Evolutionary conservation across 768 basidiomycete species (phyloP).

Genomic region (Agaricus sinodeliciosus): DNA sequence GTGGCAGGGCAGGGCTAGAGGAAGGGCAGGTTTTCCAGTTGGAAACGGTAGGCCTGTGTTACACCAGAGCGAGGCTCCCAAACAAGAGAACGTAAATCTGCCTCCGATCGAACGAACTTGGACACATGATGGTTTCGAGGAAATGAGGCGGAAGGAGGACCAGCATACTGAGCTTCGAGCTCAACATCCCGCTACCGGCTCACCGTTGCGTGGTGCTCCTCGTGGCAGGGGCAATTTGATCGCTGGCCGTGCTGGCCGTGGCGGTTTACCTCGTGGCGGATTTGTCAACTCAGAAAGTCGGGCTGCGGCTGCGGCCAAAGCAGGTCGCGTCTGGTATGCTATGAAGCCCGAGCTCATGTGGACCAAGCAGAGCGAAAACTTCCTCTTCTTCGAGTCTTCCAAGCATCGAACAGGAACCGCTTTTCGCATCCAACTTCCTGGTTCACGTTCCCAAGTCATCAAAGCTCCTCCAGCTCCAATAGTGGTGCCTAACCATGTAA

Average conservation of each 20-base stretch:
- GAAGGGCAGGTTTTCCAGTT: constrained; percentile 31
- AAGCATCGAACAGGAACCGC: constrained; percentile 52
- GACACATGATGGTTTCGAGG: constrained; percentile 87
- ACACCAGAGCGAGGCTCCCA: constrained; percentile 38
- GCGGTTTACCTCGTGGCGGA: constrained; percentile 37
- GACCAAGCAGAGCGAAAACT: constrained; percentile 79
- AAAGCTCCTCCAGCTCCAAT: constrained; percentile 25
- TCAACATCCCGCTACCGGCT: constrained; percentile 14
- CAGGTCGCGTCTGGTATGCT: constrained; percentile 57
- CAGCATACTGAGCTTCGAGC: constrained; percentile 26
- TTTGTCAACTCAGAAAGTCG: constrained; percentile 15
- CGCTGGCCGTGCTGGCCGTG: constrained; percentile 39
- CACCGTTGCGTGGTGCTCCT: constrained; percentile 30
- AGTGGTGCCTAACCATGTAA: constrained; percentile 12
- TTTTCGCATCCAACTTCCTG: constrained; percentile 61
- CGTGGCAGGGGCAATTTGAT: constrained; percentile 41
- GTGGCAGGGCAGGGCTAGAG: constrained; percentile 64
- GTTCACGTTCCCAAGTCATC: constrained; percentile 34
- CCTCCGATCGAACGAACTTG: constrained; percentile 66
- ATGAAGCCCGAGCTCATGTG: constrained; percentile 77
- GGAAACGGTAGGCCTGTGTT: constrained; percentile 44
- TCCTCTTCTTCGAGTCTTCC: constrained; percentile 60
- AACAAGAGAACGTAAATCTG: constrained; percentile 17
- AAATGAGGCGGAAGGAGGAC: constrained; percentile 75
- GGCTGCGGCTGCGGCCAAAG: constrained; percentile 19